Evolutionary conservation across 306 rosid species (phyloP), one percentile per base, ranked within the genome.

Genomic region (Dryas octopetala): DNA sequence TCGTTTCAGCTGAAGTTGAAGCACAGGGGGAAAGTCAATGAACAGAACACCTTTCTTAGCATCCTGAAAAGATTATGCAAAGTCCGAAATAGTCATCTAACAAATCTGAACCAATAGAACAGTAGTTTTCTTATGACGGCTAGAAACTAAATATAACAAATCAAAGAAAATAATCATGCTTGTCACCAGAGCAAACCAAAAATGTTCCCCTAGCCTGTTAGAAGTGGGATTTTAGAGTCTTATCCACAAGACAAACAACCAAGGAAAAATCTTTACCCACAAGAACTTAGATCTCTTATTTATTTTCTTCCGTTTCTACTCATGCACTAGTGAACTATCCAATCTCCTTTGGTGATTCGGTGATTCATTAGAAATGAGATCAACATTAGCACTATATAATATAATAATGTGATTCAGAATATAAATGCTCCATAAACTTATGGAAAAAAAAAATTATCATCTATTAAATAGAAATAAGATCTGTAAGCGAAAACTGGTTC

Each of bases 1-100:
- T 74, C 99, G 90, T 77, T 96, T 96, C 69, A 96, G 87, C 83
- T 96, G 99, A 80, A 96, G 99, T 80, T 96, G 99, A 82, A 96
- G 97, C 50, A 96, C 99, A 9, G 98, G 99, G 5, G 99, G 99
- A 53, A 96, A 96, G 78, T 96, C 99, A 58, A 90, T 96, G 80
- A 96, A 96, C 54, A 96, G 77, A 44, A 92, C 98, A 68, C 99
- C 99, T 81, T 96, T 96, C 92, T 81, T 96, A 64, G 99, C 99
- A 86, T 92, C 98, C 99, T 96, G 92, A 80, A 57, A 85, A 23
- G 14, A 73, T 64, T 48, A 83, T 60, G 57, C 11, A 46, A 59
- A 43, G 10, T 23, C 15, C 26, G 14, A 62, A 71, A 51, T 32
- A 45, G 43, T 58, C 45, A 71, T 58, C 16, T 14, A 57, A 57